Percentiles rank a stretch among this genome's conserved stretches.
These are phyloP conservation scores for Elsinoe perseae DNA, from an alignment of 2,329 filamentous ascomycete genomes.

Conservation along the genomic window DNA sequence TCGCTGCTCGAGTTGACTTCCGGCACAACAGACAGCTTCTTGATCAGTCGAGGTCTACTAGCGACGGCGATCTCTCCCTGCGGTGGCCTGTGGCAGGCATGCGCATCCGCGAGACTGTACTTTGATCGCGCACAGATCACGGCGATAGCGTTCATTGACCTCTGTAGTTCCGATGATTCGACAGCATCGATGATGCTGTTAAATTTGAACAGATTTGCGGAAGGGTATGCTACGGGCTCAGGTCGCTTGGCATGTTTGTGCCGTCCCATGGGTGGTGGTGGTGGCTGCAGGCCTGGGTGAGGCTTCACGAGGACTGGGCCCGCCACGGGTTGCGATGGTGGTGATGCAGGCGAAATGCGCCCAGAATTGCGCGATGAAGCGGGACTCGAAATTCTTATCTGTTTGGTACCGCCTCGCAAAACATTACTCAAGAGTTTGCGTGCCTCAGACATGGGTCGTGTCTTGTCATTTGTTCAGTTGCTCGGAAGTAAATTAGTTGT, in stretches of 20 bases:
- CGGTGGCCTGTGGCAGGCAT: constrained; percentile 54
- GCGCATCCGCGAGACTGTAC: constrained; percentile 55
- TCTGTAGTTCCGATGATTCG: constrained; percentile 48
- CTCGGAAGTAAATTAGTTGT: constrained; percentile 32
- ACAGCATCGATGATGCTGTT: constrained; percentile 49
- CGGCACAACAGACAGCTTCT: constrained; percentile 40
- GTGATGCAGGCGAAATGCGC: neutral
- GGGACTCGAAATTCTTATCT: neutral
- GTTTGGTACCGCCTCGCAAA: constrained; percentile 1
- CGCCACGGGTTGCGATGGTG: neutral
- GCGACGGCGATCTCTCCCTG: constrained; percentile 51
- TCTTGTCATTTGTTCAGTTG: neutral
- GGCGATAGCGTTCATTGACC: constrained; percentile 53
- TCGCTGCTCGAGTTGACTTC: constrained; percentile 41
- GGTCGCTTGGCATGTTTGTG: neutral
- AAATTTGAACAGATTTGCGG: constrained; percentile 48
- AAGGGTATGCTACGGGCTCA: constrained; percentile 28
- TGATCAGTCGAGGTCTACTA: constrained; percentile 25
- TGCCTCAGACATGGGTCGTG: constrained; percentile 10
- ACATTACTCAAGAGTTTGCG: neutral
- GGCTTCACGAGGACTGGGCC: constrained; percentile 23
- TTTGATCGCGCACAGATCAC: constrained; percentile 56
- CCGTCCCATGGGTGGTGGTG: neutral
- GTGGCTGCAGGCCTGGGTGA: constrained; percentile 30
- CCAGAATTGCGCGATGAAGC: neutral